These are phyloP conservation scores for Moricandia moricandioides DNA, from an alignment of 345 rosid genomes.

Conservation along the genomic window DNA sequence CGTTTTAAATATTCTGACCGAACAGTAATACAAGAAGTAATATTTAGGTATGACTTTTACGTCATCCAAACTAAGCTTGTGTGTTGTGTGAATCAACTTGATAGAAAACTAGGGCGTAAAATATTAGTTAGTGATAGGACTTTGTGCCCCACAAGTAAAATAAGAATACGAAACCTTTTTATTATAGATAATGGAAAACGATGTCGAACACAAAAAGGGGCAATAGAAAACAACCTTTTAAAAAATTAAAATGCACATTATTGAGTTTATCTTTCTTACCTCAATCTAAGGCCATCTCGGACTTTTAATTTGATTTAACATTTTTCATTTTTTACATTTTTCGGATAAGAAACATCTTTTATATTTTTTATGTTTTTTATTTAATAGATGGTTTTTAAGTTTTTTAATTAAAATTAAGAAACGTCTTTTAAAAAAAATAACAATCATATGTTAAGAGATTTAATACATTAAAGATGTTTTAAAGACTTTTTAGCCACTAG, in stretches of 20 bases:
- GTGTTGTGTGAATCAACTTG: constrained; percentile 14
- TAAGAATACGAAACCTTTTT: background rate
- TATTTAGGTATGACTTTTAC: background rate
- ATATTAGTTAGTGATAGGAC: background rate
- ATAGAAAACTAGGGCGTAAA: constrained; percentile 5
- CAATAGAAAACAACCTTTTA: background rate
- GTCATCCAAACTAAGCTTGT: constrained; percentile 1
- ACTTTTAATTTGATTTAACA: no score
- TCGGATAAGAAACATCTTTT: no score
- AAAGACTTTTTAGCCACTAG: background rate
- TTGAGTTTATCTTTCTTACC: background rate
- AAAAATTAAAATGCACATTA: background rate
- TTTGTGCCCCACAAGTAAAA: constrained; percentile 17
- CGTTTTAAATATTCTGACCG: background rate
- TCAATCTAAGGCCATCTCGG: no score
- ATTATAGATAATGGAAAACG: constrained; percentile 20
- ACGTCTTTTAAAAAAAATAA: no score
- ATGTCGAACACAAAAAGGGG: background rate
- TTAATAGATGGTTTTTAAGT: no score
- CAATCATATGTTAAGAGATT: no score
- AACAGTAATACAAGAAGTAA: background rate
- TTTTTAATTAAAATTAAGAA: no score
- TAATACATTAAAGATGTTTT: no score
- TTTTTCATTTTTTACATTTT: no score
- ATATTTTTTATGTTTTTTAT: no score